Base-by-base conservation (phyloP, 2,329 filamentous ascomycete species). In the Ophiocordyceps polyrhachis-furcata region DNA sequence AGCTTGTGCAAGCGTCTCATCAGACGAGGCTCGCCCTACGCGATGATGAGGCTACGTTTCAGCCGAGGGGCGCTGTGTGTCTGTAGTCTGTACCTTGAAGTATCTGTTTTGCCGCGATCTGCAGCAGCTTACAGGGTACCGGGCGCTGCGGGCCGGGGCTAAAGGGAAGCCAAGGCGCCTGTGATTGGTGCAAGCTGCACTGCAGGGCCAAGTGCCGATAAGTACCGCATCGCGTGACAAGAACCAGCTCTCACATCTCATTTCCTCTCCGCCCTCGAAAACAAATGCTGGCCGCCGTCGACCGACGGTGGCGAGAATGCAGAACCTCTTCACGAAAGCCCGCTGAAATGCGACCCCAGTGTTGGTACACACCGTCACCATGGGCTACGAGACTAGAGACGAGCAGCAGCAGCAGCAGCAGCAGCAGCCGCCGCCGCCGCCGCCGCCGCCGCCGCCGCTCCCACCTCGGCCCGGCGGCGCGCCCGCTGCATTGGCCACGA, bases 401-500 rank as follows among this genome's bases (percentile, higher is more conserved):
- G 42, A 46, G 48, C 47, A 56, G 60, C 49, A 67, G 69, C 55
- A 68, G 68, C 23, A 25, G 46, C 63, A 61, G 19, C 70, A 68
- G n/a, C n/a, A n/a, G n/a, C n/a, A n/a, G n/a, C n/a, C n/a, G n/a
- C 21, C 21, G 46, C 63, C 61, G 19, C 70, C 68, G 45, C 73
- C 73, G 49, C 72, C 72, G 44, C 64, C 76, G 44, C 74, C 73
- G n/a, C 70, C 73, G 25, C 58, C 20, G 61, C 59, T 56, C 40
- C 52, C 59, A 38, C 42, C 63, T 49, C 31, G 31, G 31, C 31
- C 31, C 31, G 13, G 31, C 31, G 31, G 35, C n/a, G 35, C 35
- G n/a, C 35, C 35, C 17, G 69, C 66, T 50, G 78, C 81, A 2
- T 78, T 76, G 47, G 77, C 89, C 42, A 95, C 88, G 4, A 95